Base-by-base conservation (phyloP, 2,329 filamentous ascomycete genomes). In the Penicillium sp. region DNA sequence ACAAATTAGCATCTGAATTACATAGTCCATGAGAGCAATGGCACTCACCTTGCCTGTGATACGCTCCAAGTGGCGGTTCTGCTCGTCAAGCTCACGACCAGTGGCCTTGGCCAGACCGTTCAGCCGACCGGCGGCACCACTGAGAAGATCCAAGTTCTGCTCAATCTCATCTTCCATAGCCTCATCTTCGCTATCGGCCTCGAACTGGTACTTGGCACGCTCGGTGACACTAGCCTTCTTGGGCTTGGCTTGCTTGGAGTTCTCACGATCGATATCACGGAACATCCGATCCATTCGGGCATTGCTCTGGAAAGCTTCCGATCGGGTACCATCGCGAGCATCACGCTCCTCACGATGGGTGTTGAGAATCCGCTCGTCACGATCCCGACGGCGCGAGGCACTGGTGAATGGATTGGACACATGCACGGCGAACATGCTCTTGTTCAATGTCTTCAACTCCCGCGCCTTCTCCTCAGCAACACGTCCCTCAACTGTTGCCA, bases 361-460 rank as follows among this genome's bases (percentile, higher is more conserved):
- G 46, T 88, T 85, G 68, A 96, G 79, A 45, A 90, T 83, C 54
- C 85, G 81, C 50, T 88, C 81, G 62, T 95, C 90, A 42, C 85
- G 83, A 56, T 85, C 85, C 54, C 82, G 80, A 27, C 83, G 83
- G 45, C 88, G 84, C 63, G 83, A 84, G 61, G 84, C 86, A 14
- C 85, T 86, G 0, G 90, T 95, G 72, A 96, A 91, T 0, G 89
- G 89, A 67, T 92, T 92, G 53, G 81, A 81, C 26, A 93, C 88
- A 68, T 92, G 89, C 23, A 93, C 85, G 5, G 91, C 90, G 69
- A 96, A 96, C 92, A 97, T 96, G 78, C 88, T 92, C 61, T 89
- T 83, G 75, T 97, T 96, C 50, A 96, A 80, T 1, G 85, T 91
- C 78, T 93, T 93, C 37, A 97, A 80, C 70, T 96, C 92, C 48